Evolutionary conservation across 2,329 filamentous ascomycete genomes (phyloP).

Genomic region (Clarireedia homoeocarpa): DNA sequence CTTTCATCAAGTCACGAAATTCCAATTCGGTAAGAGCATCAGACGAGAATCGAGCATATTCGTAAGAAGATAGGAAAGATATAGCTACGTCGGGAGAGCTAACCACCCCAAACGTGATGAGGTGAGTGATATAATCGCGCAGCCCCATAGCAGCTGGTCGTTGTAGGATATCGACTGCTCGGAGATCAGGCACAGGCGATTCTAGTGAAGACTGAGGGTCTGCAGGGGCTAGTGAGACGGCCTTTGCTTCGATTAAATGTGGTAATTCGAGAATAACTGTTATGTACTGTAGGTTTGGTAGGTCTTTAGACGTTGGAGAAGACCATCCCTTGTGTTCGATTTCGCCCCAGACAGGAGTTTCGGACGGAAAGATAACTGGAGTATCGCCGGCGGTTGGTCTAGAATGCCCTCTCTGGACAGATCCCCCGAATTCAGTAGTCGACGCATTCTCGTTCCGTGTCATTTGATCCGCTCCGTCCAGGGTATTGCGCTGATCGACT

Average conservation of each 20-base stretch:
- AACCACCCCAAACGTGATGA: slow-evolving; percentile 60
- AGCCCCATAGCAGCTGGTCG: slow-evolving; percentile 64
- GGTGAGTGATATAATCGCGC: slow-evolving; percentile 68
- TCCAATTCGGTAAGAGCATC: slow-evolving; percentile 57
- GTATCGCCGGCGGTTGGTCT: slow-evolving; percentile 13
- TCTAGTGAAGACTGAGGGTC: slow-evolving; percentile 34
- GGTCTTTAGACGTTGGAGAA: slow-evolving; percentile 64
- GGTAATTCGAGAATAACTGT: slow-evolving; percentile 78
- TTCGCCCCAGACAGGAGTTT: slow-evolving; percentile 58
- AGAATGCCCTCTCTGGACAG: slow-evolving; percentile 7
- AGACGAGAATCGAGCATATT: slow-evolving; percentile 75
- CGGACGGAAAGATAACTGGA: slow-evolving; percentile 18
- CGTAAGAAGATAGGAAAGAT: slow-evolving; percentile 69
- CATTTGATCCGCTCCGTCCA: slow-evolving; percentile 24
- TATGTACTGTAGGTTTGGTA: slow-evolving; percentile 76
- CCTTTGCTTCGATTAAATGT: slow-evolving; percentile 85
- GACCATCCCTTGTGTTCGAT: slow-evolving; percentile 86
- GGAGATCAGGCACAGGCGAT: slow-evolving; percentile 49
- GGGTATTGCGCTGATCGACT: slow-evolving; percentile 34
- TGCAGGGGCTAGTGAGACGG: slow-evolving; percentile 71
- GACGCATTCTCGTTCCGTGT: slow-evolving; percentile 22
- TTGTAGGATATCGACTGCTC: slow-evolving; percentile 64
- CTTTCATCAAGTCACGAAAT: slow-evolving; percentile 73
- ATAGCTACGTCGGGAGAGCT: slow-evolving; percentile 41
- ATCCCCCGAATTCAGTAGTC: slow-evolving; percentile 5